phyloP scores from a whole-genome alignment of 2,329 filamentous ascomycete species.

The Xylariaceae sp. region DNA sequence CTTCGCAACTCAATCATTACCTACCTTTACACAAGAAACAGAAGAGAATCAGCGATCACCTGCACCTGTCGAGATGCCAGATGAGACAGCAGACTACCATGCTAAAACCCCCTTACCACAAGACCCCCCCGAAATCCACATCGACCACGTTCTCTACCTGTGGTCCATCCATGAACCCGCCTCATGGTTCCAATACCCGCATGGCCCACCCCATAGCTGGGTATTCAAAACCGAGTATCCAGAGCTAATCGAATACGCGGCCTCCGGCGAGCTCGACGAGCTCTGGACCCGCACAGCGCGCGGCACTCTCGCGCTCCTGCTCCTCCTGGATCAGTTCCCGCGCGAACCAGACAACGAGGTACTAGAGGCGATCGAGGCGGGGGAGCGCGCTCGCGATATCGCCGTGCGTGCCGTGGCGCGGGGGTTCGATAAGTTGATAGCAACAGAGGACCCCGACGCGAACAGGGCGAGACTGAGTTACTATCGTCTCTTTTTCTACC shows the following conservation, averaged over 20 bases:
- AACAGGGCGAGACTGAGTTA: too few species aligned
- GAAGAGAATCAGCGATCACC: too few species aligned
- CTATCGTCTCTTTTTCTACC: constrained; percentile 31
- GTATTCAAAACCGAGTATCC: too few species aligned
- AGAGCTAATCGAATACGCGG: too few species aligned
- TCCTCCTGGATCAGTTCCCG: constrained; percentile 14
- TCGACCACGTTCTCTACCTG: not conserved
- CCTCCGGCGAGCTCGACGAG: not conserved
- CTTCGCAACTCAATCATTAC: too few species aligned
- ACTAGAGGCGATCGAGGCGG: constrained; percentile 3
- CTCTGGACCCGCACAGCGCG: constrained; percentile 3
- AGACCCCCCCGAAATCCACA: not conserved
- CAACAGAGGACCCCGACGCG: too few species aligned
- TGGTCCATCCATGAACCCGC: not conserved
- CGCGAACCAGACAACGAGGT: constrained; percentile 10
- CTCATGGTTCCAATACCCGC: not conserved
- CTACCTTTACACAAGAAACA: too few species aligned
- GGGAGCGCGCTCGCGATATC: constrained; percentile 3
- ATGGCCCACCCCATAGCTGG: too few species aligned
- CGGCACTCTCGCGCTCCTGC: constrained; percentile 7
- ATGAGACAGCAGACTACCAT: too few species aligned
- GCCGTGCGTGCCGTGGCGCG: constrained; percentile 6
- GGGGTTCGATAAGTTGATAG: not conserved
- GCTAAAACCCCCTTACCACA: not conserved
- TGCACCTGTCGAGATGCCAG: too few species aligned